Percentiles rank a stretch among this genome's conserved stretches.
Conservation (phyloP, 1,284 basidiomycete genomes). For the Sporisorium scitamineum region DNA sequence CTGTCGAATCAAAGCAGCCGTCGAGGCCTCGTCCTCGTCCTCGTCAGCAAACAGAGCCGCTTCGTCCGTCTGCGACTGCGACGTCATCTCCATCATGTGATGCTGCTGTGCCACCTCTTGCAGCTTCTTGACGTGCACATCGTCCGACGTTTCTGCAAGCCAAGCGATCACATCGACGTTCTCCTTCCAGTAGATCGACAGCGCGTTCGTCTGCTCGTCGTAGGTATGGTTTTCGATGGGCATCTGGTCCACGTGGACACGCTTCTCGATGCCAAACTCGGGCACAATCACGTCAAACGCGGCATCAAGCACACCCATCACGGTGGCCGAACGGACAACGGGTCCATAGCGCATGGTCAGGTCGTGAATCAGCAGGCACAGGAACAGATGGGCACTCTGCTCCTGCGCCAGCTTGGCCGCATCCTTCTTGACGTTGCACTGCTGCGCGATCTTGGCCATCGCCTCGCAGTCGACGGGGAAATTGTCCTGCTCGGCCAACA, state of each 20-base stretch:
- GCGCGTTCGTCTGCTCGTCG: slow-evolving; percentile 88
- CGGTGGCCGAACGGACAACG: slow-evolving; percentile 85
- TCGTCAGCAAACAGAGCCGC: slow-evolving; percentile 64
- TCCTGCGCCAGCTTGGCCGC: slow-evolving; percentile 93
- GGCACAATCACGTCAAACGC: slow-evolving; percentile 94
- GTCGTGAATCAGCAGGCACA: slow-evolving; percentile 92
- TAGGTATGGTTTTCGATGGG: slow-evolving; percentile 87
- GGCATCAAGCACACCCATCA: slow-evolving; percentile 91
- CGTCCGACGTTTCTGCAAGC: slow-evolving; percentile 88
- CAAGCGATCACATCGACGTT: slow-evolving; percentile 85
- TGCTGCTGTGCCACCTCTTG: slow-evolving; percentile 55
- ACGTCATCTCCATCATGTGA: slow-evolving; percentile 59
- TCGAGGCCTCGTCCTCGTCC: slow-evolving; percentile 41
- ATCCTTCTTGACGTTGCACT: slow-evolving; percentile 81
- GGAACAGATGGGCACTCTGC: slow-evolving; percentile 92
- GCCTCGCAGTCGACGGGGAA: slow-evolving; percentile 97
- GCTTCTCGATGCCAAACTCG: slow-evolving; percentile 97
- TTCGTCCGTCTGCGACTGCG: slow-evolving; percentile 59
- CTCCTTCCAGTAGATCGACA: slow-evolving; percentile 80
- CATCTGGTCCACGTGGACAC: slow-evolving; percentile 98
- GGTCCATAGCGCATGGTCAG: slow-evolving; percentile 94
- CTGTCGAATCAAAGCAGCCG: slow-evolving; percentile 43
- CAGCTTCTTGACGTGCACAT: slow-evolving; percentile 71
- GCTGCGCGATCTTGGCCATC: slow-evolving; percentile 90
- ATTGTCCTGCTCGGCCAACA: slow-evolving; percentile 79